phyloP scores from a whole-genome alignment of 805 yeast species.

The Metschnikowia dekortorum region DNA sequence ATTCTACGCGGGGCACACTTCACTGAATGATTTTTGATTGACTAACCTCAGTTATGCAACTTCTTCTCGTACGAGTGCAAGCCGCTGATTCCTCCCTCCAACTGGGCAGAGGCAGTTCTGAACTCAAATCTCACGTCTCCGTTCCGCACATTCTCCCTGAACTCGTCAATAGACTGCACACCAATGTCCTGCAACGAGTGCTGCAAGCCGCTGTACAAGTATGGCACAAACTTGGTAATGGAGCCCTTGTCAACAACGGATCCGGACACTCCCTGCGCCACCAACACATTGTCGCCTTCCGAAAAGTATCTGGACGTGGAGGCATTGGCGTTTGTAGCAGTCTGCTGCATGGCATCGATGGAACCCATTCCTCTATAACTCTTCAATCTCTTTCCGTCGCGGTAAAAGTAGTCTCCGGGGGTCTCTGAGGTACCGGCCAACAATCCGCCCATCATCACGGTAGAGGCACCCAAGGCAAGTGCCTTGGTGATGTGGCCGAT shows the following conservation, averaged over 20 bases:
- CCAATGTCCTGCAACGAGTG: constrained; percentile 99
- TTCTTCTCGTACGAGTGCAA: constrained; percentile 97
- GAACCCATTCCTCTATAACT: constrained; percentile 99
- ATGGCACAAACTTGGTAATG: constrained; percentile 87
- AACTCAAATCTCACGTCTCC: constrained; percentile 89
- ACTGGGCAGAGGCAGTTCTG: constrained; percentile 98
- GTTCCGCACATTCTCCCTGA: constrained; percentile 57
- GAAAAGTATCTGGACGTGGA: constrained; percentile 98
- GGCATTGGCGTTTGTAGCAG: constrained; percentile 86
- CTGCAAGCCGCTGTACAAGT: constrained; percentile 91
- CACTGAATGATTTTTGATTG: background rate
- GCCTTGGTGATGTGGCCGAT: constrained; percentile 99
- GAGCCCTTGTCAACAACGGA: constrained; percentile 97
- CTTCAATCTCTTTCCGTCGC: constrained; percentile 97
- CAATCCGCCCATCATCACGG: constrained; percentile 99
- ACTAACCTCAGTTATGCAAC: constrained; percentile 65
- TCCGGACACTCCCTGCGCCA: constrained; percentile 99
- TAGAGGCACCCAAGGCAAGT: constrained; percentile 91
- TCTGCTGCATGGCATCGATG: constrained; percentile 95
- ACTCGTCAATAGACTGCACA: constrained; percentile 56
- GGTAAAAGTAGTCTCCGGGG: constrained; percentile 96
- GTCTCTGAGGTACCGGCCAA: constrained; percentile 98
- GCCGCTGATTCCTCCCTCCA: constrained; percentile 97
- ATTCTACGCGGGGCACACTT: background rate
- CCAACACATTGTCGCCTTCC: constrained; percentile 90